Conservation (phyloP, 805 yeast species). For the Hanseniaspora jakobsenii region DNA sequence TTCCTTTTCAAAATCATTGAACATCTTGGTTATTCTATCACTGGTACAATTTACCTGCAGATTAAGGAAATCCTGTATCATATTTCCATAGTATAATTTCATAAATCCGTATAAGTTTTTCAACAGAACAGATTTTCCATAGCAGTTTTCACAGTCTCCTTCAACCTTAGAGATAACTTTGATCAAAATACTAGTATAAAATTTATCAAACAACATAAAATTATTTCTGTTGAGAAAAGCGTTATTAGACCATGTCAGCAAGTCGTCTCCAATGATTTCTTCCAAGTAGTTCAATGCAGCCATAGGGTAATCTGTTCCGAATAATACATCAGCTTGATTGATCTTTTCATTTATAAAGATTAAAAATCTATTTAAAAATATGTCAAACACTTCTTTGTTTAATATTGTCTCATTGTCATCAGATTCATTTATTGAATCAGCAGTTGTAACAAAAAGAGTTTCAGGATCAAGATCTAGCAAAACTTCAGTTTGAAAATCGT, state of each 20-base stretch:
- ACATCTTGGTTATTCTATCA: conserved; percentile 7
- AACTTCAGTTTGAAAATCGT: conserved; percentile 26
- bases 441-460: conserved; percentile 19
- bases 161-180: conserved; percentile 13
- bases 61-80: conserved; percentile 17
- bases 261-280: conserved; percentile 30
- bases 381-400: conserved; percentile 20
- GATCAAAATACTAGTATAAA: conserved; percentile 23
- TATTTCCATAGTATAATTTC: conserved; percentile 7
- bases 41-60: conserved; percentile 15
- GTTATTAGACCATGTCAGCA: conserved; percentile 23
- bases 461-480: conserved; percentile 21
- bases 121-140: conserved; percentile 7
- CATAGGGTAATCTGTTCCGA: conserved; percentile 30
- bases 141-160: conserved; percentile 2
- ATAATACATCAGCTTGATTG: conserved; percentile 30
- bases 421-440: no score
- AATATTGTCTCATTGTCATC: no score
- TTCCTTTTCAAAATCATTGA: conserved; percentile 7
- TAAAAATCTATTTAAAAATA: conserved; percentile 23
- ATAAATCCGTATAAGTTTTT: conserved; percentile 10
- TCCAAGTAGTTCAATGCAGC: conserved; percentile 31
- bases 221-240: conserved; percentile 22
- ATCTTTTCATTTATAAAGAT: conserved; percentile 30
- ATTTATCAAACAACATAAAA: conserved; percentile 25